A percentile compares a stretch with the other conserved stretches of the same genome.
Evolutionary conservation across 768 basidiomycete genomes (phyloP).

Genomic region (Porphyrellus cyaneotinctus): DNA sequence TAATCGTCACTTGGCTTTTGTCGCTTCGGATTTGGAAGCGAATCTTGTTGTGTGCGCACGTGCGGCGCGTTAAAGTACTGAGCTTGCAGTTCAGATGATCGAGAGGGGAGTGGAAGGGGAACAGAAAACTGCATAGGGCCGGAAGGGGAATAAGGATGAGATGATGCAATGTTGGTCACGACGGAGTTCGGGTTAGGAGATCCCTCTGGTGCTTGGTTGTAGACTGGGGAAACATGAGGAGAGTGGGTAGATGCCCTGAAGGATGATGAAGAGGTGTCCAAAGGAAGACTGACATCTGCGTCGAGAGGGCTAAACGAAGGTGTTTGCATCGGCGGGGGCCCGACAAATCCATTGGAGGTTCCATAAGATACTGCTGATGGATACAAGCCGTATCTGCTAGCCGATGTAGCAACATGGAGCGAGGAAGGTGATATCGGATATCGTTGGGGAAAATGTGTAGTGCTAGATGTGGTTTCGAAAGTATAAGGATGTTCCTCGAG

Average conservation of each 20-base stretch:
- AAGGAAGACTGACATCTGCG: neutral
- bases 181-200: constrained; percentile 8
- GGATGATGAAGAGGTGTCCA: constrained; percentile 17
- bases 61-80: constrained; percentile 18
- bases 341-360: constrained; percentile 10
- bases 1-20: constrained; percentile 18
- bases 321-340: constrained; percentile 7
- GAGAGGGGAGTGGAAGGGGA: constrained; percentile 26
- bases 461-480: constrained; percentile 8
- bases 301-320: constrained; percentile 12
- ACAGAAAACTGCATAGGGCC: constrained; percentile 32
- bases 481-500: constrained; percentile 28
- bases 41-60: neutral
- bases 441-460: constrained; percentile 12
- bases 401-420: neutral
- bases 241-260: constrained; percentile 10
- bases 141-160: constrained; percentile 17
- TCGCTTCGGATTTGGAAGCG: constrained; percentile 16
- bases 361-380: constrained; percentile 12
- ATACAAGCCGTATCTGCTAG: constrained; percentile 9
- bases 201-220: constrained; percentile 13
- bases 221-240: constrained; percentile 10
- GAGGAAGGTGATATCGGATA: constrained; percentile 4
- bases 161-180: constrained; percentile 1
- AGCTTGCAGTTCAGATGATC: constrained; percentile 28